Percentiles rank a stretch among this genome's conserved stretches.
Conservation (phyloP, 805 yeast genomes). For the Sugiyamaella mastotermitis region DNA sequence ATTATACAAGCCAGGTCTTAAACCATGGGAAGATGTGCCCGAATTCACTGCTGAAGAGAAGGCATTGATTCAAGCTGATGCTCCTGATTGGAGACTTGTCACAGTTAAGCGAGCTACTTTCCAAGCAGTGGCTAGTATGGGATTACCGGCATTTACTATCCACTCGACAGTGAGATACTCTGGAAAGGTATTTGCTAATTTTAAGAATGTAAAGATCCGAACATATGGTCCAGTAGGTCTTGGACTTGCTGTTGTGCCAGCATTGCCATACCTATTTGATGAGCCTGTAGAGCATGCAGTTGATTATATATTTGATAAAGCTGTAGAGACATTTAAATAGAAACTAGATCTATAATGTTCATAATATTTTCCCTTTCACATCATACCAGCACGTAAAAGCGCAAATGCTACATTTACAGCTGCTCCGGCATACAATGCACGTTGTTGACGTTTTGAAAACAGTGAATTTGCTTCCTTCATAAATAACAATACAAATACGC, state of each 20-base stretch:
- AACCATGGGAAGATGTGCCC: constrained; percentile 60
- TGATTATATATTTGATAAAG: constrained; percentile 49
- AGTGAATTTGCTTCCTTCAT: constrained; percentile 46
- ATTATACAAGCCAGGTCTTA: constrained; percentile 49
- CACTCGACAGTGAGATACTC: constrained; percentile 69
- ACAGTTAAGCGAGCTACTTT: constrained; percentile 69
- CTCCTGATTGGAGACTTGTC: constrained; percentile 61
- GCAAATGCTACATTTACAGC: constrained; percentile 65
- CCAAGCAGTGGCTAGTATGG: constrained; percentile 81
- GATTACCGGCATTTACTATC: constrained; percentile 79
- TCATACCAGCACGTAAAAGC: constrained; percentile 8
- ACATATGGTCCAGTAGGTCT: constrained; percentile 73
- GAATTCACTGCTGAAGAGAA: constrained; percentile 30
- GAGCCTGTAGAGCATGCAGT: constrained; percentile 73
- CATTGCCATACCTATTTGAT: constrained; percentile 71
- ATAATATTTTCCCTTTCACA: constrained; percentile 1
- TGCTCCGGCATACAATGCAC: constrained; percentile 69
- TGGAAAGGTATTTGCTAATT: constrained; percentile 53
- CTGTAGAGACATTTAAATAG: constrained; percentile 8
- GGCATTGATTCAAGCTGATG: constrained; percentile 34
- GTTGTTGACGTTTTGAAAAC: constrained; percentile 55
- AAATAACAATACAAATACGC: constrained; percentile 61
- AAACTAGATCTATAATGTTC: no score
- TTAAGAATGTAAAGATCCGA: constrained; percentile 41
- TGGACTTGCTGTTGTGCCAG: constrained; percentile 72